Base-by-base conservation (phyloP, 78 protist species). In the Monosiga brevicollis region DNA sequence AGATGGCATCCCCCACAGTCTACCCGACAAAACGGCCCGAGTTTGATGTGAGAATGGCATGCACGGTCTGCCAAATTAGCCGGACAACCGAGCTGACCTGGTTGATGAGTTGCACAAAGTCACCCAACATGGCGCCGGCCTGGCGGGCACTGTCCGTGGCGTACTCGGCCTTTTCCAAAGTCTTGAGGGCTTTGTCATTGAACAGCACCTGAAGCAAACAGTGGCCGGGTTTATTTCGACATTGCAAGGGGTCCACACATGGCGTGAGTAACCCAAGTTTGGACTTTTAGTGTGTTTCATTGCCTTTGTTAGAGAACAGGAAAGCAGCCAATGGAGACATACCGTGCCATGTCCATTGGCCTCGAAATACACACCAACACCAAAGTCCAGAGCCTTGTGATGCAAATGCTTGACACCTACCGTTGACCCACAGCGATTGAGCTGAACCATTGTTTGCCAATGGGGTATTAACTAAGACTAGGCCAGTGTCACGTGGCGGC, bases 261-360 rank as follows among this genome's bases (percentile, higher is more conserved):
- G n/a, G n/a, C n/a, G n/a, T n/a, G n/a, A n/a, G n/a, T n/a, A n/a
- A n/a, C n/a, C n/a, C n/a, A n/a, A n/a, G n/a, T n/a, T n/a, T n/a
- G n/a, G n/a, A n/a, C n/a, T n/a, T n/a, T n/a, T n/a, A n/a, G n/a
- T n/a, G n/a, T n/a, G n/a, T n/a, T n/a, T n/a, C n/a, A n/a, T n/a
- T n/a, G n/a, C n/a, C n/a, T n/a, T n/a, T n/a, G n/a, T n/a, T n/a
- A n/a, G n/a, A n/a, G 74, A 26, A 70, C 74, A 70, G 6, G 26
- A 20, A 70, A 70, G 32, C 74, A 2, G 32, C 32, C 74, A 70
- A 2, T 9, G 74, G 9, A 6, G 2, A 10, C 74, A 24, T 25
- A 88, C 91, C 9, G 95, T 92, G 39, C 95, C 95, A 43, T 92
- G 94, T 24, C 95, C 94, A 42, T 90, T 92, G 26, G 95, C 96